Conservation (phyloP, 1,139 yeast species). For the Lizanozyma gosingica region DNA sequence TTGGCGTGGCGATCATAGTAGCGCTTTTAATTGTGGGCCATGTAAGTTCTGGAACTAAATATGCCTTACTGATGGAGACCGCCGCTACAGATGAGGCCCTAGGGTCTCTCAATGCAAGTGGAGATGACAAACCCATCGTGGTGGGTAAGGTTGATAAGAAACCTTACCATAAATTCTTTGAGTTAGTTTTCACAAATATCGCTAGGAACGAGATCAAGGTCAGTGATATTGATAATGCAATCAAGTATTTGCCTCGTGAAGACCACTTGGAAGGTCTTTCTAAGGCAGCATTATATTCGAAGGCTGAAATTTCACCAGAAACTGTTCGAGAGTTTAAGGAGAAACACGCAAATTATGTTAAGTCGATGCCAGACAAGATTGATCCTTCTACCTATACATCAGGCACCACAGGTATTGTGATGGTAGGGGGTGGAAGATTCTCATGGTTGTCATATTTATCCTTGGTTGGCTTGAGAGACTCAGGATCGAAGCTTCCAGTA, state of each 20-base stretch:
- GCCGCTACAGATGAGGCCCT: too few species aligned
- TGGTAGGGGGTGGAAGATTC: constrained; percentile 31
- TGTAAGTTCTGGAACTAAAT: too few species aligned
- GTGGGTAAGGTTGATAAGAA: neutral
- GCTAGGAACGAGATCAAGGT: constrained; percentile 7
- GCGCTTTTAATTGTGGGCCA: too few species aligned
- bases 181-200: constrained; percentile 9
- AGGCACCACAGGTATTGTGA: constrained; percentile 23
- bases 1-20: too few species aligned
- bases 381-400: constrained; percentile 17
- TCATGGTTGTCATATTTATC: constrained; percentile 34
- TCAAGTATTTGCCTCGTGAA: constrained; percentile 16
- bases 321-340: constrained; percentile 15
- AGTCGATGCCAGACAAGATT: constrained; percentile 18
- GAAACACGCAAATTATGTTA: constrained; percentile 18
- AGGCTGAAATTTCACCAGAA: constrained; percentile 19
- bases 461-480: constrained; percentile 22
- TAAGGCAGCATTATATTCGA: constrained; percentile 20
- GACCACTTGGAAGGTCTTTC: constrained; percentile 13
- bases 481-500: constrained; percentile 29
- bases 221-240: constrained; percentile 4
- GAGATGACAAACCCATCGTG: neutral
- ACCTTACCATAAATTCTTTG: constrained; percentile 13
- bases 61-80: too few species aligned
- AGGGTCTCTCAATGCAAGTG: neutral